Evolutionary conservation across 805 yeast species (phyloP), one percentile per base, ranked within the genome.

Genomic region (Yarrowia deformans): DNA sequence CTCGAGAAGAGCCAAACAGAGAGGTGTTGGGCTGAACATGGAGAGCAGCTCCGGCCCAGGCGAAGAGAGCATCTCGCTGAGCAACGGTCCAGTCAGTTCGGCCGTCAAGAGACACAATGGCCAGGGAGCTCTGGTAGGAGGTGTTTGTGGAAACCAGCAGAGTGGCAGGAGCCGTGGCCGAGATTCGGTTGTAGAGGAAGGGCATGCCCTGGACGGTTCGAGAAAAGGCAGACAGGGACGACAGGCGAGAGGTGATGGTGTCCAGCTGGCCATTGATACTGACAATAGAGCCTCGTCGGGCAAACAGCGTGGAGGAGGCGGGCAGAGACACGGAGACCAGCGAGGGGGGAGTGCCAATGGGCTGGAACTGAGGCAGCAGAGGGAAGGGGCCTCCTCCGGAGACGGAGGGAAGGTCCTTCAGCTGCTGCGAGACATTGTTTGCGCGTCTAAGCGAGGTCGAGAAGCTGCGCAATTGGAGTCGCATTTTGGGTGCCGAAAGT

Each of bases 331-430:
- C 79, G 60, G 79, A 79, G 55, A 84, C 75, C 67, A 84, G 70
- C 40, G 81, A 75, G n/a, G 80, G 77, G 3, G 84, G 81, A 34
- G 74, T 71, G 6, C 86, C 86, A 14, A 83, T 69, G 5, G 82
- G 81, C 42, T 75, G 74, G 74, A 84, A 82, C 60, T 74, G 71
- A 3, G 86, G 85, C 48, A 71, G 71, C 67, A 79, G 82, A 10
- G 79, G 75, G 69, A 81, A 81, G 34, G 84, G 83, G 1, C 84
- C 84, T 23, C 72, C 73, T 1, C 84, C 84, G 0, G 83, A 79
- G 12, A 77, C 79, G 14, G 71, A 72, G 14, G 82, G 79, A 1
- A 74, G 56, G 43, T 71, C 69, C 56, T 68, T 55, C 32, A 73
- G 66, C 37, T 64, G 67, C 32, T 66, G 49, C n/a, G 74, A 69